phyloP scores from a whole-genome alignment of 1,139 yeast genomes.

The Kurtzmaniella quercitrusa region DNA sequence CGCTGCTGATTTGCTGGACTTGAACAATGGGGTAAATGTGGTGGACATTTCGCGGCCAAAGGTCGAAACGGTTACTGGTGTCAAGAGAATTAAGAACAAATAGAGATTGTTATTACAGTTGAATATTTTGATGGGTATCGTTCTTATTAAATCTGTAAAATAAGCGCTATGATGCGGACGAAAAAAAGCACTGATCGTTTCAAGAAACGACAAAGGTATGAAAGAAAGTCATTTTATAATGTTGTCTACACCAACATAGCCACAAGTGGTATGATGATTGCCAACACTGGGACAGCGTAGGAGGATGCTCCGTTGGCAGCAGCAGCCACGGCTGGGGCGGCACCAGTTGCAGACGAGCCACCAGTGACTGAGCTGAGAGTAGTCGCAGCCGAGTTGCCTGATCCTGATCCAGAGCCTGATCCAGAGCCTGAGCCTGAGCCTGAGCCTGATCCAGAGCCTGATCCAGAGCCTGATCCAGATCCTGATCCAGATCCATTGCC shows the following conservation, averaged over 20 bases:
- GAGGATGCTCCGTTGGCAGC: constrained; percentile 1
- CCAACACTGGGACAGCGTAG: not conserved
- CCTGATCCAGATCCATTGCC: no score
- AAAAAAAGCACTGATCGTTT: not conserved
- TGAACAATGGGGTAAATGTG: constrained; percentile 53
- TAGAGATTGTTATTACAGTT: not conserved
- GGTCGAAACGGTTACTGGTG: not conserved
- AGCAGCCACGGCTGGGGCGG: constrained; percentile 2
- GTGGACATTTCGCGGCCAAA: not conserved
- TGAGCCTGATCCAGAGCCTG: no score
- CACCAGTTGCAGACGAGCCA: not conserved
- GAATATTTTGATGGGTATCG: not conserved
- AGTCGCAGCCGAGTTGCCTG: not conserved
- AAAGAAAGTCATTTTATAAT: not conserved
- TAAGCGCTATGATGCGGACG: not conserved
- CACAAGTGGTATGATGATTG: not conserved
- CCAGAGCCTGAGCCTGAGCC: no score
- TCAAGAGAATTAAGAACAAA: not conserved
- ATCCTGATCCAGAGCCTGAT: not conserved
- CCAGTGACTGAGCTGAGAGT: not conserved
- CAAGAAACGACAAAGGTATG: not conserved
- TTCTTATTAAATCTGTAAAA: not conserved
- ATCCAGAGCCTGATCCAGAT: no score
- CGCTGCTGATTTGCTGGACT: constrained; percentile 71
- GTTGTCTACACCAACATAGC: not conserved